Percentiles rank a stretch among this genome's conserved stretches.
These are phyloP conservation scores for Rehmannia glutinosa DNA, from an alignment of 257 asterid genomes.

Conservation along the genomic window DNA sequence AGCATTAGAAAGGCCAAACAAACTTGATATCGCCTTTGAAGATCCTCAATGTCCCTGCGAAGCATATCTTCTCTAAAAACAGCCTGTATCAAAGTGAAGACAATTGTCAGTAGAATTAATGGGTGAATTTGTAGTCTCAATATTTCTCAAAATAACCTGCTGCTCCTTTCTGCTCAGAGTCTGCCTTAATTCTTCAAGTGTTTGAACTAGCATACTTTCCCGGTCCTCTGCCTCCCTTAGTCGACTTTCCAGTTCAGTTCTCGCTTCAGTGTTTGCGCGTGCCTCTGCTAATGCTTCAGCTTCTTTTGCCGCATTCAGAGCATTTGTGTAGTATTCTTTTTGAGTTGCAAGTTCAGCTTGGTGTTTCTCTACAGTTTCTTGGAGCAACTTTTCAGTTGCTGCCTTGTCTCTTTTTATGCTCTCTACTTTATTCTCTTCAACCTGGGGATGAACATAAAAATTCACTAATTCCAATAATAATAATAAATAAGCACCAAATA, in stretches of 20 bases:
- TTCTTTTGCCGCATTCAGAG: constrained; percentile 85
- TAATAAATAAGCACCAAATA: constrained; percentile 2
- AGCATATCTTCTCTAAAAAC: constrained; percentile 94
- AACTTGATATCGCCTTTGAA: constrained; percentile 94
- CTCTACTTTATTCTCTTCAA: constrained; percentile 94
- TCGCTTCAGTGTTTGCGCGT: constrained; percentile 86
- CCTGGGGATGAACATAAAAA: constrained; percentile 39
- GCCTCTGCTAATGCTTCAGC: constrained; percentile 97
- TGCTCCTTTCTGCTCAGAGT: constrained; percentile 67
- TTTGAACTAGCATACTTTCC: constrained; percentile 55
- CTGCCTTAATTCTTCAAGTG: constrained; percentile 58
- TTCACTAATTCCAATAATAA: not conserved
- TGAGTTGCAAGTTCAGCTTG: constrained; percentile 83
- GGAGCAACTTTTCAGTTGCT: constrained; percentile 85
- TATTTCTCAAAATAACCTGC: constrained; percentile 51
- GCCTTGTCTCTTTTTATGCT: constrained; percentile 89
- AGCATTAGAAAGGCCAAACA: not conserved
- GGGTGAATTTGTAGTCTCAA: constrained; percentile 4
- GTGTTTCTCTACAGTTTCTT: constrained; percentile 93
- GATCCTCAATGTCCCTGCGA: constrained; percentile 92
- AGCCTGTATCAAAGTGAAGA: constrained; percentile 52
- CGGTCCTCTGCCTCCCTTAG: constrained; percentile 50
- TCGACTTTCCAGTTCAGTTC: constrained; percentile 80
- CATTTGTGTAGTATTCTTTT: constrained; percentile 85
- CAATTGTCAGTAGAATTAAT: constrained; percentile 5